A percentile compares a stretch with the other conserved stretches of the same genome.
These are phyloP conservation scores for Aegilops speltoides DNA, from an alignment of 176 grass and related monocot species.

Conservation along the genomic window DNA sequence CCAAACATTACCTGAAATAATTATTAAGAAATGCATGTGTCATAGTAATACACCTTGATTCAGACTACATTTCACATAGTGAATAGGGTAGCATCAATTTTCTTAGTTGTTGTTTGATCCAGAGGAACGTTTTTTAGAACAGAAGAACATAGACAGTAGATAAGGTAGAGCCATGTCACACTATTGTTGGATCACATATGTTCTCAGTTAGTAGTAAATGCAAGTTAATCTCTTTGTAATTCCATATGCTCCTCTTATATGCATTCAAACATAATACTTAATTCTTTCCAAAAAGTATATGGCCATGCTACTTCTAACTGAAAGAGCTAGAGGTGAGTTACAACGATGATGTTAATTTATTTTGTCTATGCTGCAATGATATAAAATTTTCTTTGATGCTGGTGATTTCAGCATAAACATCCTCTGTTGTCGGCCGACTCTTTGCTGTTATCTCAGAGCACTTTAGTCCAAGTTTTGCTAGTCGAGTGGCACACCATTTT, in stretches of 20 bases:
- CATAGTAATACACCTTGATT: no score
- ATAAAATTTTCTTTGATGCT: background rate
- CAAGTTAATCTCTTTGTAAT: background rate
- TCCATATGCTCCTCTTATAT: background rate
- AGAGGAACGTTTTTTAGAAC: no score
- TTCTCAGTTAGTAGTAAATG: background rate
- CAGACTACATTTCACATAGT: no score
- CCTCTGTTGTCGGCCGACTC: background rate
- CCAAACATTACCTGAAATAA: no score
- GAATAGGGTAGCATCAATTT: no score
- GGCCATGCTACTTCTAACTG: background rate
- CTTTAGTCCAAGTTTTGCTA: slow-evolving; percentile 18
- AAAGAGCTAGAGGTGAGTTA: background rate
- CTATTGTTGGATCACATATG: background rate
- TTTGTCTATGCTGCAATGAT: background rate
- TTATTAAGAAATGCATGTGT: no score
- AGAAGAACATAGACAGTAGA: background rate
- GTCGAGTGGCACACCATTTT: background rate
- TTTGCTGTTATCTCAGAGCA: background rate
- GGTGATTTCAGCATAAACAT: slow-evolving; percentile 17
- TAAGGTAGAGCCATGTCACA: background rate
- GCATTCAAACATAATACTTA: background rate
- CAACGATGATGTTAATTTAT: background rate
- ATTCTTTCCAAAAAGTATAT: background rate
- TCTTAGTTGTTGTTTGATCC: no score